Evolutionary conservation across 2,329 filamentous ascomycete species (phyloP).

Genomic region (Sporothrix phasma): DNA sequence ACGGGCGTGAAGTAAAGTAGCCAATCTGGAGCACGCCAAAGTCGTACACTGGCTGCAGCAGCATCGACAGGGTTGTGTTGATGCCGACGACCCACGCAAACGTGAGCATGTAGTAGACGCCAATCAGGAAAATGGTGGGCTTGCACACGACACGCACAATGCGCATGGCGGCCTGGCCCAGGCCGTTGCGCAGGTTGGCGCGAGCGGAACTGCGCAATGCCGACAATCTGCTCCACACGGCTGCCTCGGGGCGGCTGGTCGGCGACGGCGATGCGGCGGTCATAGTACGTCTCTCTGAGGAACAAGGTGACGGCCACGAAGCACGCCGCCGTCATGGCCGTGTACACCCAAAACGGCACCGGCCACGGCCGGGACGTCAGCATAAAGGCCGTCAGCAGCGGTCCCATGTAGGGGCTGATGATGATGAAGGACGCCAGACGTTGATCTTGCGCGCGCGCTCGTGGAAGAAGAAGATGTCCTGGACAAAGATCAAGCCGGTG

Average conservation of each 20-base stretch:
- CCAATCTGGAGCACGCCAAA: constrained; percentile 42
- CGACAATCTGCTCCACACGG: constrained; percentile 24
- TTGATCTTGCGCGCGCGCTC: constrained; percentile 42
- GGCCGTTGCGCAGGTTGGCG: constrained; percentile 31
- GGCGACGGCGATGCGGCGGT: constrained; percentile 30
- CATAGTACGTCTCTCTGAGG: constrained; percentile 41
- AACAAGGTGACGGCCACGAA: constrained; percentile 33
- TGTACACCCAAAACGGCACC: constrained; percentile 39
- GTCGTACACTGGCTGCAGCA: constrained; percentile 39
- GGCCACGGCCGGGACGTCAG: constrained; percentile 36
- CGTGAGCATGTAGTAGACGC: constrained; percentile 28
- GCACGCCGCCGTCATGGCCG: constrained; percentile 29
- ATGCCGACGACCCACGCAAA: constrained; percentile 45
- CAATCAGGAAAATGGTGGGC: constrained; percentile 29
- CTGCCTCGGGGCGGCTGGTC: constrained; percentile 29
- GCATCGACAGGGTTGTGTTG: constrained; percentile 45
- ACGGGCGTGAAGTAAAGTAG: constrained; percentile 48
- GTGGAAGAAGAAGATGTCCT: constrained; percentile 53
- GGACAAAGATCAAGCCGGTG: constrained; percentile 41
- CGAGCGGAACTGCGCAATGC: constrained; percentile 28
- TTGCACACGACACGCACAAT: constrained; percentile 31
- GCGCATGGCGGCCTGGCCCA: constrained; percentile 32
- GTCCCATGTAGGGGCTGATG: constrained; percentile 31
- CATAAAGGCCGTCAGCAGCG: constrained; percentile 39
- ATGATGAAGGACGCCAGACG: constrained; percentile 31